Conservation (phyloP, 2,329 filamentous ascomycete species). For the Neonectria punicea region DNA sequence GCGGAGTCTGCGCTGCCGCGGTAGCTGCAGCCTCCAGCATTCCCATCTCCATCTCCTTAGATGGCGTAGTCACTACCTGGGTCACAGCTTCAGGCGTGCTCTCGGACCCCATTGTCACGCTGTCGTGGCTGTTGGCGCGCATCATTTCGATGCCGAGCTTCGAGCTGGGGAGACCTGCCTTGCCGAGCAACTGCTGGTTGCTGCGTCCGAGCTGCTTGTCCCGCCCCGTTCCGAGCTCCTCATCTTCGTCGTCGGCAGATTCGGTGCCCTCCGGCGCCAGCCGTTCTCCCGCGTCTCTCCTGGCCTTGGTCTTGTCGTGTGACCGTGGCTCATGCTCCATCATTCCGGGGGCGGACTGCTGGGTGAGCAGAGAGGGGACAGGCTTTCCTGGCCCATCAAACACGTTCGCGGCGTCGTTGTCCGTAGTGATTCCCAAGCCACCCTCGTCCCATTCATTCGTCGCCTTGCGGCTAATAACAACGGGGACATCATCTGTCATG, state of each 20-base stretch:
- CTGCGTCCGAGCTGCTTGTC: conserved; percentile 60
- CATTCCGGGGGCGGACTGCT: conserved; percentile 72
- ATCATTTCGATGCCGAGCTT: conserved; percentile 98
- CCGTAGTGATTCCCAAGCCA: conserved; percentile 78
- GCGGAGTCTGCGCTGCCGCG: conserved; percentile 39
- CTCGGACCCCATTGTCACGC: conserved; percentile 67
- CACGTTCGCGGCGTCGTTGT: conserved; percentile 60
- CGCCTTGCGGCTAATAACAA: conserved; percentile 78
- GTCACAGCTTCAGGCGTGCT: conserved; percentile 63
- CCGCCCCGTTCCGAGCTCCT: conserved; percentile 74
- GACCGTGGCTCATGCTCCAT: conserved; percentile 70
- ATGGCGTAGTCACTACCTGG: conserved; percentile 61
- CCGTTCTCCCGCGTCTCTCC: conserved; percentile 80
- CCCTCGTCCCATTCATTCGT: conserved; percentile 83
- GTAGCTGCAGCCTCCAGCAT: conserved; percentile 36
- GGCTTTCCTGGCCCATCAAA: conserved; percentile 52
- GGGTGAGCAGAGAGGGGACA: conserved; percentile 65
- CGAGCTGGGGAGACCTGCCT: conserved; percentile 75
- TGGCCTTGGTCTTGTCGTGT: conserved; percentile 77
- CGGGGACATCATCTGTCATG: conserved; percentile 79
- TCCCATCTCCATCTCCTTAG: conserved; percentile 52
- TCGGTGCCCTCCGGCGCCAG: conserved; percentile 79
- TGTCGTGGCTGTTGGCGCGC: conserved; percentile 94
- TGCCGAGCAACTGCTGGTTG: conserved; percentile 53
- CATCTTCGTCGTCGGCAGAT: conserved; percentile 94